Percentiles rank a stretch among this genome's conserved stretches.
Evolutionary conservation across 208 protist species (phyloP).

Genomic region (Trypanosoma congolense): DNA sequence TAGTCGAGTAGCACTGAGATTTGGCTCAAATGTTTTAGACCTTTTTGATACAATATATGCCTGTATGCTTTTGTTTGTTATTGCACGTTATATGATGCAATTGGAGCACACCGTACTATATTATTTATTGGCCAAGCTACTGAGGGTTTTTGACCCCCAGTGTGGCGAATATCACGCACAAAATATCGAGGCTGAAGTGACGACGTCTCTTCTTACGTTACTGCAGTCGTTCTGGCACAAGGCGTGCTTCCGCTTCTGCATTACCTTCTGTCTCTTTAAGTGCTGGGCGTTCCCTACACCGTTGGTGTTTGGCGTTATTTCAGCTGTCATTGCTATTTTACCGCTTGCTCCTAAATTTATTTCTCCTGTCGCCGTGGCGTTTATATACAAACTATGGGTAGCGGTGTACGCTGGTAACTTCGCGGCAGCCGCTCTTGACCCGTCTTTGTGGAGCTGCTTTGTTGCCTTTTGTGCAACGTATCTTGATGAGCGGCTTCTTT

Average conservation of each 20-base stretch:
- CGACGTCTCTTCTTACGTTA: slow-evolving; percentile 49
- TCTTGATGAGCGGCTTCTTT: slow-evolving; percentile 64
- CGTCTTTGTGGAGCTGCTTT: slow-evolving; percentile 26
- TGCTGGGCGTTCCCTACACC: slow-evolving; percentile 36
- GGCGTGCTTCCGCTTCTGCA: slow-evolving; percentile 68
- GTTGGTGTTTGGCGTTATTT: slow-evolving; percentile 42
- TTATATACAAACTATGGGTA: slow-evolving; percentile 8
- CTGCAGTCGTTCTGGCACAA: slow-evolving; percentile 72
- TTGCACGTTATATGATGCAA: slow-evolving; percentile 54
- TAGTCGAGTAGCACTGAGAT: slow-evolving; percentile 15
- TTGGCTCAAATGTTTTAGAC: slow-evolving; percentile 38
- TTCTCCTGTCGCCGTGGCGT: slow-evolving; percentile 40
- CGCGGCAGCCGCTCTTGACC: slow-evolving; percentile 13
- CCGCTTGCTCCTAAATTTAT: slow-evolving; percentile 61
- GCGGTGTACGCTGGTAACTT: slow-evolving; percentile 11
- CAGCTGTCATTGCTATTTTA: slow-evolving; percentile 51
- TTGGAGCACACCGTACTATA: slow-evolving; percentile 72
- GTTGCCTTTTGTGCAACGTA: slow-evolving; percentile 36
- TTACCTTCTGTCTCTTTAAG: slow-evolving; percentile 56
- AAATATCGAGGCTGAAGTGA: slow-evolving; percentile 68
- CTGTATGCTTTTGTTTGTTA: slow-evolving; percentile 49
- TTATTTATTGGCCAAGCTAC: slow-evolving; percentile 57
- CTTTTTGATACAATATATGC: slow-evolving; percentile 63
- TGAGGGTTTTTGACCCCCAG: slow-evolving; percentile 39
- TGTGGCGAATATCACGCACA: slow-evolving; percentile 46